phyloP scores from a whole-genome alignment of 2,329 filamentous ascomycete genomes.

The Graphium sp. region DNA sequence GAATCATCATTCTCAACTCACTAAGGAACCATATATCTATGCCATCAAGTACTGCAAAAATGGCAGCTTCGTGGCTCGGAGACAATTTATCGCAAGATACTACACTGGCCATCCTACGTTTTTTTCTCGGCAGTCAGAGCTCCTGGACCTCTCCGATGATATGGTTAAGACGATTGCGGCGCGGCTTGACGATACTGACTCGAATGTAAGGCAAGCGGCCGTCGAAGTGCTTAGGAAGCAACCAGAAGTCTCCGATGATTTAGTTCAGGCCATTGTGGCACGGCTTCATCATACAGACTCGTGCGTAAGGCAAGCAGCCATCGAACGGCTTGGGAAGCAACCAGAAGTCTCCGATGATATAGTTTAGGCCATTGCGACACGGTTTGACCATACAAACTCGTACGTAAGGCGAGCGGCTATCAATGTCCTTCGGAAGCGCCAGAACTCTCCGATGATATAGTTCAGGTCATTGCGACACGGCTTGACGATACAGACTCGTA shows the following conservation, averaged over 20 bases:
- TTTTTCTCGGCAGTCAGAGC: neutral
- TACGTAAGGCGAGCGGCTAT: neutral
- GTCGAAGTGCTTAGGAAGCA: neutral
- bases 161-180: neutral
- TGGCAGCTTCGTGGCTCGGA: conserved; percentile 1
- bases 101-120: conserved; percentile 2
- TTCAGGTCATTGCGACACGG: neutral
- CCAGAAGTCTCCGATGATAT: neutral
- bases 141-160: neutral
- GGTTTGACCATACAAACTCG: neutral
- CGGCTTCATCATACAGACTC: neutral
- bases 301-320: conserved; percentile 8
- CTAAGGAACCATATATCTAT: neutral
- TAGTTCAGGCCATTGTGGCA: neutral
- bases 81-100: neutral
- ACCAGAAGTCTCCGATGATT: neutral
- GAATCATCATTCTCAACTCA: neutral
- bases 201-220: neutral
- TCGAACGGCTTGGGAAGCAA: neutral
- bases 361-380: conserved; percentile 5
- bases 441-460: neutral
- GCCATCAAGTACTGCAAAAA: neutral
- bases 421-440: neutral
- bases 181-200: neutral
- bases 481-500: neutral